Conservation (phyloP, 208 protist species). For the Ichthyophonus hoferi region DNA sequence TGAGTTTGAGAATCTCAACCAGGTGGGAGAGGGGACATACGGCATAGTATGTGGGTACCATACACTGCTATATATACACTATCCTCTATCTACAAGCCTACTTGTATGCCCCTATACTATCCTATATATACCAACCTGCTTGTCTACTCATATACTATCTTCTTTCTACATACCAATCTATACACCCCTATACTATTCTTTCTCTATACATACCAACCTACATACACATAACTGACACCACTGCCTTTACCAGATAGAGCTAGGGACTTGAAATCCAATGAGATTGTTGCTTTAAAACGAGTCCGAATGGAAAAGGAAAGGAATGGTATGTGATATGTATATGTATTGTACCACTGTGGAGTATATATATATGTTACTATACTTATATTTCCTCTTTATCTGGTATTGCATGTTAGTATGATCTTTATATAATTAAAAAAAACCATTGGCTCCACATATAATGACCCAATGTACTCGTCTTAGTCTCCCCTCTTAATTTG, state of each 20-base stretch:
- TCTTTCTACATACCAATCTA: neutral
- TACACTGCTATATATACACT: too few relatives aligned
- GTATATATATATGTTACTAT: too few relatives aligned
- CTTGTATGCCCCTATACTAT: neutral
- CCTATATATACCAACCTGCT: neutral
- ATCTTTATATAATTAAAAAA: too few relatives aligned
- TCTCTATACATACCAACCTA: neutral
- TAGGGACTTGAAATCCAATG: neutral
- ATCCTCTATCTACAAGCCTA: neutral
- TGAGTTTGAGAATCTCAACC: conserved; percentile 23
- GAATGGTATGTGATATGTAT: too few relatives aligned
- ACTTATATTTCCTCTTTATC: too few relatives aligned
- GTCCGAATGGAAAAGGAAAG: conserved; percentile 32
- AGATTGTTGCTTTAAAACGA: conserved; percentile 34
- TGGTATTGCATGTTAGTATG: too few relatives aligned
- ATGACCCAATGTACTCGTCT: too few relatives aligned
- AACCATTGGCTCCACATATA: too few relatives aligned
- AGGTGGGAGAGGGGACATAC: conserved; percentile 37
- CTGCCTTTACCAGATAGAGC: conserved; percentile 13
- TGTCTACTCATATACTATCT: neutral
- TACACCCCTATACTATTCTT: neutral
- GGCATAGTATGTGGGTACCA: conserved; percentile 39
- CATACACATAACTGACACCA: neutral
- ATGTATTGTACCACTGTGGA: too few relatives aligned
- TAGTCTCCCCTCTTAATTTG: too few relatives aligned